Evolutionary conservation across 352 stramenopile genomes (phyloP), one percentile per base, ranked within the genome.

Genomic region (Phytophthora litchii): DNA sequence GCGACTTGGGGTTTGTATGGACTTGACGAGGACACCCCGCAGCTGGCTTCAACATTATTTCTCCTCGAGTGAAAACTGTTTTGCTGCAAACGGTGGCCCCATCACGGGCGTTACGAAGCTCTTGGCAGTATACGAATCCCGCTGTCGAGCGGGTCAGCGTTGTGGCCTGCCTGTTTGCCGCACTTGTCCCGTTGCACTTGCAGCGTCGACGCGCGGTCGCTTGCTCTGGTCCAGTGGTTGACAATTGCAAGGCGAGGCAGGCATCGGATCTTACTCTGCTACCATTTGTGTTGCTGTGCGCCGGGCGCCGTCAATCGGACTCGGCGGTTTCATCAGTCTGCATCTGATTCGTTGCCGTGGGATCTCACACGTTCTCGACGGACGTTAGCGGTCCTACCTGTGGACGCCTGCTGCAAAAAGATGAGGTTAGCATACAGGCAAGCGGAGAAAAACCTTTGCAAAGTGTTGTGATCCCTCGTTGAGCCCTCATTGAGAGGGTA

Each of bases 71-170:
- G 43, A 25, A 32, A 34, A 17, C 12, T 17, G 16, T 23, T 23
- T n/a, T 25, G 16, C 17, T 42, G n/a, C 20, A 12, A 44, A 27
- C 13, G 17, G 8, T 27, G 23, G 43, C 34, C 34, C 47, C 47
- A 54, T 44, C 40, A 31, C 25, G 12, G 52, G 34, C 40, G 56
- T 60, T 60, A 42, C 50, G 58, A 13, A 61, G 42, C 50, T 66
- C 57, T 42, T 54, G 17, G 10, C 23, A 54, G 57, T 40, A 60
- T 48, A 60, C 49, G 57, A 66, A 54, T 50, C 20, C 12, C 13
- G 12, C 0, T 31, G 13, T 17, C 4, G 13, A 31, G 20, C 7
- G 29, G 11, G 21, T 17, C 29, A 52, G 20, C 31, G 20, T 32
- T 42, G 46, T 16, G 20, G 40, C 31, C 29, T 34, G 43, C 23